A percentile compares a stretch with the other conserved stretches of the same genome.
phyloP scores from a whole-genome alignment of 148 eudicot genomes.

The Chenopodium suecicum region DNA sequence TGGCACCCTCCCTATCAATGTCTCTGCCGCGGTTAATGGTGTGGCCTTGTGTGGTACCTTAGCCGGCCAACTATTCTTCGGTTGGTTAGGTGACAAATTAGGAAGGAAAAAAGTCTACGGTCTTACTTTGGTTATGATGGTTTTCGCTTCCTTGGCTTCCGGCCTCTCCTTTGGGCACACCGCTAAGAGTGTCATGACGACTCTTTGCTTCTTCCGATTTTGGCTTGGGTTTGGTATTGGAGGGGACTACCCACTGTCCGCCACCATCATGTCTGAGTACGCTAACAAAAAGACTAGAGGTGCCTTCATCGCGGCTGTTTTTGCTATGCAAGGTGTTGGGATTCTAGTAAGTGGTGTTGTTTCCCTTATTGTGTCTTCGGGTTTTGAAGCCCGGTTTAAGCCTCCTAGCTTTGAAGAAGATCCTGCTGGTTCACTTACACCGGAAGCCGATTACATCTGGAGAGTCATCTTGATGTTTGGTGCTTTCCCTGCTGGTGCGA shows the following conservation, averaged over 20 bases:
- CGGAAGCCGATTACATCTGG: conserved; percentile 52
- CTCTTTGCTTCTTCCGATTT: conserved; percentile 76
- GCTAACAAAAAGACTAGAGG: conserved; percentile 79
- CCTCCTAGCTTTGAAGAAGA: conserved; percentile 25
- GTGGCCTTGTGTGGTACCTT: conserved; percentile 74
- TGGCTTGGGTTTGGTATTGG: conserved; percentile 89
- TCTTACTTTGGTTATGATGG: conserved; percentile 59
- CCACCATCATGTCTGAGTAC: conserved; percentile 82
- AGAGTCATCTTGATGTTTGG: conserved; percentile 53
- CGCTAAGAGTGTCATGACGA: conserved; percentile 56
- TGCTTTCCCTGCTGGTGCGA: conserved; percentile 48
- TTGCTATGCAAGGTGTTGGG: conserved; percentile 81
- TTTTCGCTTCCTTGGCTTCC: conserved; percentile 53
- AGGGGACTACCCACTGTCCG: conserved; percentile 73
- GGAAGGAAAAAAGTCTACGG: conserved; percentile 73
- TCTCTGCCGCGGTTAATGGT: conserved; percentile 58
- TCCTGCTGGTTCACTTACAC: conserved; percentile 22
- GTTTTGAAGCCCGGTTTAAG: conserved; percentile 31
- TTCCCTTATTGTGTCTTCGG: conserved; percentile 41
- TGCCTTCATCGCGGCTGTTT: conserved; percentile 67
- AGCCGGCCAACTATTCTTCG: conserved; percentile 67
- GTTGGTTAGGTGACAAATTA: conserved; percentile 75
- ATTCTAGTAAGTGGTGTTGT: conserved; percentile 57
- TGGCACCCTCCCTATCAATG: conserved; percentile 58
- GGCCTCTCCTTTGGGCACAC: conserved; percentile 51